Base-by-base conservation (phyloP, 805 yeast genomes). In the Sugiyamaella lignohabitans region DNA sequence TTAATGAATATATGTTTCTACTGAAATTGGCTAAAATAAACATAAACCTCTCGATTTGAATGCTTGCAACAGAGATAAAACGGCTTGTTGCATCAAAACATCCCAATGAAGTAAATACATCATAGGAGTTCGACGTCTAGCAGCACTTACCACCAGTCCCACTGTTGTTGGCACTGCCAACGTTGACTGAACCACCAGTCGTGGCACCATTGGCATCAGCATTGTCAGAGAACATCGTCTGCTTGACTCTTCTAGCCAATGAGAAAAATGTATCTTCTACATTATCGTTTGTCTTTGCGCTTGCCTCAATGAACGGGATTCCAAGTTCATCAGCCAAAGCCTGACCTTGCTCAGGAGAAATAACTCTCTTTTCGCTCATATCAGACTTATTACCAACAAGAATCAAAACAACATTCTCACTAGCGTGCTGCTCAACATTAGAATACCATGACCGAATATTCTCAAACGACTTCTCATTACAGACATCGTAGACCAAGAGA, bases 321-420 rank as follows among this genome's bases (percentile, higher is more conserved):
- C 86, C 86, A 57, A 93, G 75, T 66, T 84, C 94, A 49, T 80
- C 75, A 22, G 98, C 97, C 55, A 93, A 73, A 18, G 78, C 79
- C 63, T 84, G 87, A 60, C 98, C 99, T 67, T 91, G 95, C 61
- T 91, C 96, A 48, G 78, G 74, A 20, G 89, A 73, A 10, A 93
- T 95, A 48, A 84, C 89, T 68, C 98, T 82, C 56, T 84, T 78
- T 51, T 82, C 91, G 44, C 76, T 81, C 69, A 89, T 93, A 62
- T 93, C 99, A 65, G 85, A 82, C 73, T 93, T 93, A 75, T 93
- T 93, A 54, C 97, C 99, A 14, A 93, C 97, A 56, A 93, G 73
- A 62, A 91, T 82, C 62, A 93, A 74, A 67, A 88, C 95, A 11
- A 96, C 96, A 61, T 89, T 96, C 55, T 89, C 98, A 58, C 84